phyloP scores from a whole-genome alignment of 1,284 basidiomycete genomes.

The Malassezia japonica region DNA sequence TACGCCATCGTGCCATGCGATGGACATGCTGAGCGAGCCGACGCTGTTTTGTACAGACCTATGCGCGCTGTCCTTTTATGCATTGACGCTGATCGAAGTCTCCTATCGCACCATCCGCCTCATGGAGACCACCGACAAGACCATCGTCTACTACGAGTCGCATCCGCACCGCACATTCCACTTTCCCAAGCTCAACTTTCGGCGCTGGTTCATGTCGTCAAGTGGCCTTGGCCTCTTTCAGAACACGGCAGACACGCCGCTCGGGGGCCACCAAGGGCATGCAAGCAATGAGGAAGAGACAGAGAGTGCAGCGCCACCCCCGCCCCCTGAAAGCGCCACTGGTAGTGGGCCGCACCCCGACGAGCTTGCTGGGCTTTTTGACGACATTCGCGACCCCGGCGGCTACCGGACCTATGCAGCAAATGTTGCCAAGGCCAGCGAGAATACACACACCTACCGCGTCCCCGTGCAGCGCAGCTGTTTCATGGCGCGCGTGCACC shows the following conservation, averaged over 20 bases:
- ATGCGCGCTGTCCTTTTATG: slow-evolving; percentile 28
- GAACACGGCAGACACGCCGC: no score
- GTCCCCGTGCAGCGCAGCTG: no score
- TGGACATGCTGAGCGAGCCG: slow-evolving; percentile 2
- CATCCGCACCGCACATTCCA: slow-evolving; percentile 1
- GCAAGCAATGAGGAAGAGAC: no score
- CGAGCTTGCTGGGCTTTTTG: not conserved
- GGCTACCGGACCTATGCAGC: slow-evolving; percentile 6
- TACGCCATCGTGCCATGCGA: no score
- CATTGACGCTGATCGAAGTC: slow-evolving; percentile 32
- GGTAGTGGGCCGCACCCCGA: no score
- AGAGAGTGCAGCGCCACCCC: no score
- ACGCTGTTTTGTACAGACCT: slow-evolving; percentile 25
- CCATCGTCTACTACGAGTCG: slow-evolving; percentile 9
- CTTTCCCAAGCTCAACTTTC: slow-evolving; percentile 16
- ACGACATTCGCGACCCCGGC: not conserved
- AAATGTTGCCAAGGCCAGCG: not conserved
- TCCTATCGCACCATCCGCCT: slow-evolving; percentile 20
- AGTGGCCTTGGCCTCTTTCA: slow-evolving; percentile 11
- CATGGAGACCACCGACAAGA: slow-evolving; percentile 10
- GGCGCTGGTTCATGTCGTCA: slow-evolving; percentile 20
- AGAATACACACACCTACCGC: no score
- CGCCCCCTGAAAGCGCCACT: no score
- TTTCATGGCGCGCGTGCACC: not conserved
- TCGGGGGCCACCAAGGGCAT: no score